Evolutionary conservation across 768 basidiomycete species (phyloP).

Genomic region (Sutorius australiensis): DNA sequence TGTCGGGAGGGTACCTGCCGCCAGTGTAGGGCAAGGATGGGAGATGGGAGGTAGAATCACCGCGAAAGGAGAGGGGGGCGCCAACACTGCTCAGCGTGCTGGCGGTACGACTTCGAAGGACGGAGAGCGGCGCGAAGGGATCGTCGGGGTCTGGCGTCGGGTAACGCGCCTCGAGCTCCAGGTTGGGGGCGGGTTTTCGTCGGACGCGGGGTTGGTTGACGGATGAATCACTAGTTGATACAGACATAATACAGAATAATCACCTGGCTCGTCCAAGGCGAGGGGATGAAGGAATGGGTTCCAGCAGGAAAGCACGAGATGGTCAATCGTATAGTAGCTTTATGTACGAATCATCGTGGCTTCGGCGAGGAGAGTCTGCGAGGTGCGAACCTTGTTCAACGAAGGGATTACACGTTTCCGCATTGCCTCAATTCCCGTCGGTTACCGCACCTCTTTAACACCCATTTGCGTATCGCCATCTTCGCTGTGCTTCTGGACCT

Average conservation of each 20-base stretch:
- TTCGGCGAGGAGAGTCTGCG: conserved; percentile 30
- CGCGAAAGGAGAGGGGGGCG: conserved; percentile 29
- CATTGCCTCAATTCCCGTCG: conserved; percentile 32
- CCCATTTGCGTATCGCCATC: conserved; percentile 12
- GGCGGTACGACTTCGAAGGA: conserved; percentile 57
- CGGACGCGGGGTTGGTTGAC: conserved; percentile 26
- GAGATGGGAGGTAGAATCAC: conserved; percentile 30
- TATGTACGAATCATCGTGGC: conserved; percentile 36
- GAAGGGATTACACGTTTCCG: conserved; percentile 21
- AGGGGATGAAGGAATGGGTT: conserved; percentile 8
- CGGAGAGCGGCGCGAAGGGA: conserved; percentile 67
- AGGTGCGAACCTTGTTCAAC: conserved; percentile 17
- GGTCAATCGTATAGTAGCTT: conserved; percentile 15
- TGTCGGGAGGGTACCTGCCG: conserved; percentile 32
- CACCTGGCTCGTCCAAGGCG: conserved; percentile 11
- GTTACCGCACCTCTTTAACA: conserved; percentile 29
- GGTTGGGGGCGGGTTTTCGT: conserved; percentile 56
- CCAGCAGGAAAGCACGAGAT: conserved; percentile 16
- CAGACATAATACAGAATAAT: conserved; percentile 31
- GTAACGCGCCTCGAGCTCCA: conserved; percentile 52
- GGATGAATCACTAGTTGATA: conserved; percentile 25
- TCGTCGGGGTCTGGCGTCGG: conserved; percentile 65
- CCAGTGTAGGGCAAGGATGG: conserved; percentile 31
- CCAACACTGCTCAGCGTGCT: conserved; percentile 33
- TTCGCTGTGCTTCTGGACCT: conserved; percentile 21